Evolutionary conservation across 2,329 filamentous ascomycete species (phyloP).

Genomic region (Hypoxylon sp.): DNA sequence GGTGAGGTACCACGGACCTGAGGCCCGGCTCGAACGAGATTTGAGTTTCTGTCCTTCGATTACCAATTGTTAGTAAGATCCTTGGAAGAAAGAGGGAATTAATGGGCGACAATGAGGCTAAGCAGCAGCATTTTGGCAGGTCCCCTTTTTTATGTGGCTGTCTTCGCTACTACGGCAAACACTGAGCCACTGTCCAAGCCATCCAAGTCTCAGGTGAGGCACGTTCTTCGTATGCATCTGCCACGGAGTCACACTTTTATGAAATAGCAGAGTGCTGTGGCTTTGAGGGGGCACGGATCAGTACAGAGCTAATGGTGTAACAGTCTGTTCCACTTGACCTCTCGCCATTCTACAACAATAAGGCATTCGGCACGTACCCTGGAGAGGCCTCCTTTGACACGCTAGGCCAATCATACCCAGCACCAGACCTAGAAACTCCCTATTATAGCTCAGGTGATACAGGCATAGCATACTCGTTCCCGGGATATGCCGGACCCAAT

Average conservation of each 20-base stretch:
- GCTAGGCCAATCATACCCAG: conserved; percentile 60
- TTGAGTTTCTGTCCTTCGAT: conserved; percentile 23
- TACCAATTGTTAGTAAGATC: conserved; percentile 33
- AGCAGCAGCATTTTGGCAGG: conserved; percentile 22
- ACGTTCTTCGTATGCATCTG: neutral
- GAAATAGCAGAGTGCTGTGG: neutral
- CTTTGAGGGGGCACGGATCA: neutral
- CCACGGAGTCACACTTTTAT: neutral
- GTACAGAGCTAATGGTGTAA: conserved; percentile 12
- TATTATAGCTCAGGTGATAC: conserved; percentile 59
- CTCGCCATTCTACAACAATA: conserved; percentile 62
- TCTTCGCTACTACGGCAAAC: conserved; percentile 5
- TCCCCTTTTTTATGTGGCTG: conserved; percentile 18
- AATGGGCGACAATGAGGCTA: conserved; percentile 27
- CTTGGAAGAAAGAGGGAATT: neutral
- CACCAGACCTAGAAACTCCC: conserved; percentile 51
- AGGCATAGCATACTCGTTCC: conserved; percentile 60
- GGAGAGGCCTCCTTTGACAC: conserved; percentile 64
- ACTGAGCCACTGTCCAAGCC: conserved; percentile 1
- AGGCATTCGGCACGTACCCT: conserved; percentile 61
- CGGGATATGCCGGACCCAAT: conserved; percentile 58
- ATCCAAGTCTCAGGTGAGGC: conserved; percentile 33
- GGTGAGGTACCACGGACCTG: conserved; percentile 29
- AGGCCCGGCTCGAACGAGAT: conserved; percentile 24
- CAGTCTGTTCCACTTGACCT: conserved; percentile 56